Evolutionary conservation across 2,329 filamentous ascomycete species (phyloP), one percentile per base, ranked within the genome.

Genomic region (Elsinoe fawcettii): DNA sequence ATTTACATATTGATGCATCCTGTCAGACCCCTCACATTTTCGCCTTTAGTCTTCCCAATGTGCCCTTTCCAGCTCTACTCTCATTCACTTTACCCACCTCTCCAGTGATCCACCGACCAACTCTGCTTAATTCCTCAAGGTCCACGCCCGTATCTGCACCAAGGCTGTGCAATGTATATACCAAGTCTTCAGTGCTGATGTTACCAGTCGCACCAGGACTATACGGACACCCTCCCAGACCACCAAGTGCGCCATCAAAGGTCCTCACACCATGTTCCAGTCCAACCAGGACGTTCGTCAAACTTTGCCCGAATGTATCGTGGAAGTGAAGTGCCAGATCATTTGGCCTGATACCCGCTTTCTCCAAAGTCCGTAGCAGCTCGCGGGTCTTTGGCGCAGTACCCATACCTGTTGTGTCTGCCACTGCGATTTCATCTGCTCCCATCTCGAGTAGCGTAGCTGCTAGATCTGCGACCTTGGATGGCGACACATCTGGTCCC

Each of bases 361-460:
- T 79, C 7, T 77, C 71, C 71, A 90, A 74, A 57, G 84, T 84
- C 61, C 78, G 78, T 58, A 90, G 75, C 47, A 90, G 74, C 57
- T 82, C 80, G 57, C 77, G 74, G 2, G 86, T 89, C 57, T 82
- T 76, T 16, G 84, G 84, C n/a, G 84, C 85, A 0, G 88, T 95
- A 30, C 90, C 91, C 80, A 95, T 90, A 16, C 91, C 91, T 0
- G 90, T 92, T 0, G 91, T 96, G 67, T 96, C 91, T 5, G 90
- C 90, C 0, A 96, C 80, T 1, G 87, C 88, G 63, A 96, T 90
- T 76, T 96, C 90, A 67, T 95, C 89, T 18, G 89, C 91, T 16
- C 91, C 91, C 77, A 92, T 88, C 66, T 91, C 87, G 1, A 96
- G 77, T 51, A 96, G 70, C 5, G 73, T 66, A 77, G 83, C 60